Evolutionary conservation across 129 eudicot species (phyloP), one percentile per base, ranked within the genome.

Genomic region (Chrysanthemum lavandulifolium): DNA sequence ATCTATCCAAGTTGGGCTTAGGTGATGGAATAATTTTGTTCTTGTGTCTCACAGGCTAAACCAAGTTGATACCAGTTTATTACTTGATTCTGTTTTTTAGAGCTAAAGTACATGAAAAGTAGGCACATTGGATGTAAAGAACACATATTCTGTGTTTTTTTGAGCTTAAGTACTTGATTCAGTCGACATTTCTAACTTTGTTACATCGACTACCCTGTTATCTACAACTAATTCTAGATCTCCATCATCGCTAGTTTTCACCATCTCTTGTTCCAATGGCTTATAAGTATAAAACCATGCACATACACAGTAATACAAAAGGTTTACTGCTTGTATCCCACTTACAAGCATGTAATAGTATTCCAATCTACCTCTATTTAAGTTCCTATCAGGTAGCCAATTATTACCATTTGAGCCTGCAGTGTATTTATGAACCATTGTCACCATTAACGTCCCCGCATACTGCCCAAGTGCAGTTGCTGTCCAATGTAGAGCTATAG

Each of bases 351-450:
- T 13, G 10, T 56, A 56, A 4, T 56, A 56, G 25, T 56, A 56
- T 6, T 56, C 61, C 18, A 56, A 16, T 56, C 21, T n/a, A 16
- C 61, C 61, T 19, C 10, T n/a, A 56, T 56, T 56, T 19, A 56
- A 56, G 18, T 56, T 56, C 61, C 61, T n/a, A n/a, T 56, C 61
- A n/a, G 61, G 61, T 6, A 56, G 23, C 61, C 61, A 56, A 16
- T 56, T 56, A n/a, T 6, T 15, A 3, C 16, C 61, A 7, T 56
- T 56, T 50, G 13, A 33, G 40, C 40, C 40, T 51, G n/a, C 61
- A 8, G 61, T 56, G 16, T n/a, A 18, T 0, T 56, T 18, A 56
- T 56, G 61, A 56, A 56, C 19, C 8, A 56, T 13, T 0, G 61
- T 56, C 18, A 56, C 61, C 61, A 56, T 16, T 6, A 56, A 56